A percentile compares a stretch with the other conserved stretches of the same genome.
Evolutionary conservation across 2,329 filamentous ascomycete species (phyloP).

Genomic region (Ceratocystis alfenasii): DNA sequence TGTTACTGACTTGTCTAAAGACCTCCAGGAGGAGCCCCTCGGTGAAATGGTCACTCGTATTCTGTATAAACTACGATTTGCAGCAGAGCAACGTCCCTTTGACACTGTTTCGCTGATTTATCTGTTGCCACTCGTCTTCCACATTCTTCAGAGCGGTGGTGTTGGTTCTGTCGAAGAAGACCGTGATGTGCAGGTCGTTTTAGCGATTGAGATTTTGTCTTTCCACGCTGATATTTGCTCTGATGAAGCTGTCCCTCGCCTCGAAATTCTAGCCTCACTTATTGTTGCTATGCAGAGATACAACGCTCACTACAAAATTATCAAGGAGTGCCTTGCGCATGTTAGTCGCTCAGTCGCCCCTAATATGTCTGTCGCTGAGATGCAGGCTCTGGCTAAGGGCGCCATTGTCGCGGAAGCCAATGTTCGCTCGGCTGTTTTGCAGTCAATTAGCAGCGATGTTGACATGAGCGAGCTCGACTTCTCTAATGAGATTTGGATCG

Average conservation of each 20-base stretch:
- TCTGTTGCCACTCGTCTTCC: conserved; percentile 66
- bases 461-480: conserved; percentile 80
- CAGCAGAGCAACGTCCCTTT: conserved; percentile 86
- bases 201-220: conserved; percentile 76
- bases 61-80: conserved; percentile 78
- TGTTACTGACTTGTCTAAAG: conserved; percentile 57
- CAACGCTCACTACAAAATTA: conserved; percentile 83
- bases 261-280: conserved; percentile 57
- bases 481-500: conserved; percentile 86
- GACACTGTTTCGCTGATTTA: conserved; percentile 82
- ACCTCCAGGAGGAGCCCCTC: conserved; percentile 66
- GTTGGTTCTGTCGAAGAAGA: conserved; percentile 64
- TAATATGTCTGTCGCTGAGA: conserved; percentile 63
- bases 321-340: conserved; percentile 86
- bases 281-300: conserved; percentile 78
- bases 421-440: conserved; percentile 73
- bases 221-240: conserved; percentile 75
- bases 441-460: conserved; percentile 81
- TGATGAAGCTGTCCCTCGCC: conserved; percentile 63
- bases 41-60: conserved; percentile 77
- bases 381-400: conserved; percentile 63
- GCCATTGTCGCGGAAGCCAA: conserved; percentile 65
- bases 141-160: conserved; percentile 67
- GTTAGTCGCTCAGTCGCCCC: conserved; percentile 73
- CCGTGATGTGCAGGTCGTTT: conserved; percentile 74